Evolutionary conservation across 345 rosid species (phyloP).

Genomic region (Turnera subulata): DNA sequence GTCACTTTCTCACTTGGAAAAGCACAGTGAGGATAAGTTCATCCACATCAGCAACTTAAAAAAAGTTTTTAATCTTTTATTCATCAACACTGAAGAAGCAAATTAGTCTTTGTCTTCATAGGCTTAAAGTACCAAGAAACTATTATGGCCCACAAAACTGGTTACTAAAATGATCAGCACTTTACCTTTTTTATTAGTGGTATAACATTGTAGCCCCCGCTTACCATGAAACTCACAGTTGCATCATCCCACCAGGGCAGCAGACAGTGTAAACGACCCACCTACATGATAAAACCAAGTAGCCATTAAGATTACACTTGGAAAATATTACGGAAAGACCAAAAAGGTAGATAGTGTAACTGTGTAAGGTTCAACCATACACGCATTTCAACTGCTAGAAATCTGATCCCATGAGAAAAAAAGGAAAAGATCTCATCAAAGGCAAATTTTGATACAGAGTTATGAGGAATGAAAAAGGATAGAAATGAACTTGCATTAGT

Average conservation of each 20-base stretch:
- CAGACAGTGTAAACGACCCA: slow-evolving; percentile 83
- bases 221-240: slow-evolving; percentile 71
- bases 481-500: slow-evolving; percentile 50
- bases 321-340: neutral
- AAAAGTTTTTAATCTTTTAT: too few relatives aligned
- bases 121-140: too few relatives aligned
- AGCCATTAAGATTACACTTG: neutral
- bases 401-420: too few relatives aligned
- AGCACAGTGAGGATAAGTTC: too few relatives aligned
- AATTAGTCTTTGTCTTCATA: too few relatives aligned
- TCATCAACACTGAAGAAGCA: too few relatives aligned
- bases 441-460: neutral
- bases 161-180: neutral
- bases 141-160: too few relatives aligned
- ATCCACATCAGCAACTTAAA: too few relatives aligned
- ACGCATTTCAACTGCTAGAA: too few relatives aligned
- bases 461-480: too few relatives aligned
- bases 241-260: slow-evolving; percentile 96
- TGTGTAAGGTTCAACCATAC: neutral
- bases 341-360: too few relatives aligned
- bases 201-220: slow-evolving; percentile 76
- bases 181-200: slow-evolving; percentile 56
- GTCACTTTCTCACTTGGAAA: too few relatives aligned
- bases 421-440: neutral
- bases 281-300: slow-evolving; percentile 36